phyloP scores from a whole-genome alignment of 2,329 filamentous ascomycete genomes.

The Tricladium varicosporioides region DNA sequence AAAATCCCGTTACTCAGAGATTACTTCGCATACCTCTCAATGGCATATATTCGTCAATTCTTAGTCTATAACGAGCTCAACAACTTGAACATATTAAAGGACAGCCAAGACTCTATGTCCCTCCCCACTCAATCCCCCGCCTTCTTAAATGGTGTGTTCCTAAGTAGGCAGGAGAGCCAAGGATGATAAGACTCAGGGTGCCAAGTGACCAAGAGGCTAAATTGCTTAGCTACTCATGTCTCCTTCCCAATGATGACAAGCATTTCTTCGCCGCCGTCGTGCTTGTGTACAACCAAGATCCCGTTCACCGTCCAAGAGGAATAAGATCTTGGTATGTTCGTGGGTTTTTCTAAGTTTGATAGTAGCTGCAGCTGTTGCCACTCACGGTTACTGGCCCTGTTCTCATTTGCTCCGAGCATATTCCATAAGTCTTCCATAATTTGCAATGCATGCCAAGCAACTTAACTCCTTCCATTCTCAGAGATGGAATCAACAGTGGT shows the following conservation, averaged over 20 bases:
- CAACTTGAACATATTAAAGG: neutral
- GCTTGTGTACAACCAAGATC: neutral
- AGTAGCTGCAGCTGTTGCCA: too few relatives aligned
- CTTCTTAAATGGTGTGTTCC: too few relatives aligned
- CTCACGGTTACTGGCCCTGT: too few relatives aligned
- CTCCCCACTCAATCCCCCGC: neutral
- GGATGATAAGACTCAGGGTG: constrained; percentile 1
- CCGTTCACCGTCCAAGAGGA: neutral
- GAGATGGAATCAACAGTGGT: neutral
- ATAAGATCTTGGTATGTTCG: neutral
- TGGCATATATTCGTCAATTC: too few relatives aligned
- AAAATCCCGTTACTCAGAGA: too few relatives aligned
- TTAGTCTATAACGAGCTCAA: too few relatives aligned
- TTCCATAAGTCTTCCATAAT: neutral
- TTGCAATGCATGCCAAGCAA: constrained; percentile 7
- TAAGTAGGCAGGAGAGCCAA: too few relatives aligned
- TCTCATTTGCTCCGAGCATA: neutral
- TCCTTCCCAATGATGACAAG: constrained; percentile 7
- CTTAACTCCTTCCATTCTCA: constrained; percentile 18
- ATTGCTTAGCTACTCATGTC: constrained; percentile 2
- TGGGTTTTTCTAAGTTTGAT: neutral
- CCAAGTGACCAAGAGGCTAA: constrained; percentile 5
- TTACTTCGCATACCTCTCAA: too few relatives aligned
- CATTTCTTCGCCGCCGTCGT: neutral
- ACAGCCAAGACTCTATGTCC: neutral